Conservation (phyloP, 768 basidiomycete genomes). For the Pisolithus sp. region DNA sequence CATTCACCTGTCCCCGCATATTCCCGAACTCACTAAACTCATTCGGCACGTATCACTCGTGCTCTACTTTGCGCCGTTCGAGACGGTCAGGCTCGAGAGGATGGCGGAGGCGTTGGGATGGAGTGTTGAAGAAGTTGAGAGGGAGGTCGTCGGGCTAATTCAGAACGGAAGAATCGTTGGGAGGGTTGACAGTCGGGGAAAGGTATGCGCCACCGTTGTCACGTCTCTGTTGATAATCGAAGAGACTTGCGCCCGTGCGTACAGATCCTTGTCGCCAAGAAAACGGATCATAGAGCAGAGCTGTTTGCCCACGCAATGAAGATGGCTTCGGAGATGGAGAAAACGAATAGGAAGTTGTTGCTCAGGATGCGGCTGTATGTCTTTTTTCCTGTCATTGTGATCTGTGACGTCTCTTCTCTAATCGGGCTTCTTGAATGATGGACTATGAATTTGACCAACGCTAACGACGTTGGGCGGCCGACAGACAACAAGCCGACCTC, state of each 20-base stretch:
- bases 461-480: not conserved
- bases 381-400: not conserved
- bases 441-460: too few species aligned
- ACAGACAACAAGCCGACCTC: constrained; percentile 76
- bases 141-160: constrained; percentile 71
- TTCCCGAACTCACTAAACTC: constrained; percentile 53
- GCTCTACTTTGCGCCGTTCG: constrained; percentile 90
- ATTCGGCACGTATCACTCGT: constrained; percentile 74
- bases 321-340: constrained; percentile 64
- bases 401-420: too few species aligned
- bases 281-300: constrained; percentile 71
- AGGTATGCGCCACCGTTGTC: constrained; percentile 38
- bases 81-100: constrained; percentile 72
- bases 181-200: constrained; percentile 85
- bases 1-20: constrained; percentile 68
- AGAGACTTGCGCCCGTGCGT: not conserved
- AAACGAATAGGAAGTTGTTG: constrained; percentile 71
- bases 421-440: too few species aligned
- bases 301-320: constrained; percentile 73
- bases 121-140: constrained; percentile 63
- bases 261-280: constrained; percentile 75
- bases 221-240: constrained; percentile 2
- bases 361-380: constrained; percentile 72
- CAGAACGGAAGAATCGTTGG: constrained; percentile 72
- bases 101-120: constrained; percentile 88